Percentiles rank a stretch among this genome's conserved stretches.
phyloP scores from a whole-genome alignment of 2,329 filamentous ascomycete species.

The Paecilomyces variotii region DNA sequence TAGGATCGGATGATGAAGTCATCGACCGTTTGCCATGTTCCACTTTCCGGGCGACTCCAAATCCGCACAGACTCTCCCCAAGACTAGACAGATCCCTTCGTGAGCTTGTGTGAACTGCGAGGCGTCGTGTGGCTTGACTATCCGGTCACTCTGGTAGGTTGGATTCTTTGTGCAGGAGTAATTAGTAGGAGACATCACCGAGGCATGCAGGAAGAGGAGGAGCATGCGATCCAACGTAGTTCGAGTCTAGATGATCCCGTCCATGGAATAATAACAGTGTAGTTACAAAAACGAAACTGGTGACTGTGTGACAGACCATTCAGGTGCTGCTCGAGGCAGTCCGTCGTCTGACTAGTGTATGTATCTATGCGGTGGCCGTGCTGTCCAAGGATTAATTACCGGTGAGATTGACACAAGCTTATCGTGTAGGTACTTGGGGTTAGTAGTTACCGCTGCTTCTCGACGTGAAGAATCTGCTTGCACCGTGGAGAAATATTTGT shows the following conservation, averaged over 20 bases:
- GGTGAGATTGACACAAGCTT: not conserved
- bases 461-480: not conserved
- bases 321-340: not conserved
- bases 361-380: not conserved
- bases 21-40: not conserved
- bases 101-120: too few relatives aligned
- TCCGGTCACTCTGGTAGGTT: too few relatives aligned
- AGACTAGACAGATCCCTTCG: not conserved
- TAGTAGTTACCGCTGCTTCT: not conserved
- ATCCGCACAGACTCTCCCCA: not conserved
- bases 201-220: too few relatives aligned
- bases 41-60: not conserved
- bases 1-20: not conserved
- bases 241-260: too few relatives aligned
- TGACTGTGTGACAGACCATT: not conserved
- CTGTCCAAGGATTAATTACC: not conserved
- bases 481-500: too few relatives aligned
- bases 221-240: too few relatives aligned
- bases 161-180: too few relatives aligned
- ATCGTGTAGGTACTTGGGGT: too few relatives aligned
- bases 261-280: too few relatives aligned
- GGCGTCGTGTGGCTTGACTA: too few relatives aligned
- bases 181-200: too few relatives aligned
- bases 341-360: not conserved
- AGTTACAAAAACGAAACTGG: not conserved